Conservation (phyloP, 371 early-diverging fungal species). For the Mortierella sp. region DNA sequence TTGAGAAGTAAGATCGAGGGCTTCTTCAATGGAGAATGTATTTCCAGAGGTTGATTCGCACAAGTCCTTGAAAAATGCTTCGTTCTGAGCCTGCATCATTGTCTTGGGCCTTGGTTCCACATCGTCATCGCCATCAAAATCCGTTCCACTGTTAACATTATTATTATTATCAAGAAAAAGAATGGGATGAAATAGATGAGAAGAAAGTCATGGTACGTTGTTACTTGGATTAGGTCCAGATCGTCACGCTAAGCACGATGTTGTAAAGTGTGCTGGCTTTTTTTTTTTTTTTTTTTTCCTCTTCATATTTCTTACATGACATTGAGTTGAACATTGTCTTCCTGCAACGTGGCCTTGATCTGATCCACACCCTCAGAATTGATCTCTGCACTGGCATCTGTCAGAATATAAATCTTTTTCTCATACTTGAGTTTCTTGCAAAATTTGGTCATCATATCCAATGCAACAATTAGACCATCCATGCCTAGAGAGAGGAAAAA, state of each 20-base stretch:
- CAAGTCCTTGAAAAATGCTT: slow-evolving; percentile 55
- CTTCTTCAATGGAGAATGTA: slow-evolving; percentile 60
- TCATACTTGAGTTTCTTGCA: slow-evolving; percentile 72
- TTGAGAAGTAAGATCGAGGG: slow-evolving; percentile 55
- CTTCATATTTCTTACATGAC: slow-evolving; percentile 62
- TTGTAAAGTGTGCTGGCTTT: slow-evolving; percentile 59
- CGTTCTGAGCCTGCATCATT: slow-evolving; percentile 49
- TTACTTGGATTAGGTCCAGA: too few species aligned
- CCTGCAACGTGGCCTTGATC: slow-evolving; percentile 54
- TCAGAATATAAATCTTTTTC: slow-evolving; percentile 72
- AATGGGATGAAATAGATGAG: background rate
- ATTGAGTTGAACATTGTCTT: slow-evolving; percentile 59
- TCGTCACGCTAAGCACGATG: too few species aligned
- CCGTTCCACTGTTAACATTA: slow-evolving; percentile 23
- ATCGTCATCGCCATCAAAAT: slow-evolving; percentile 31
- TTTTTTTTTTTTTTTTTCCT: too few species aligned
- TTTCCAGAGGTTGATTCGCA: slow-evolving; percentile 39
- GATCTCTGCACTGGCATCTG: slow-evolving; percentile 64
- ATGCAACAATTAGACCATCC: slow-evolving; percentile 74
- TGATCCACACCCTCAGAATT: slow-evolving; percentile 59
- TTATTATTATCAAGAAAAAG: background rate
- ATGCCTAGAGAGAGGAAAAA: slow-evolving; percentile 52
- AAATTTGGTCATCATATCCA: slow-evolving; percentile 62
- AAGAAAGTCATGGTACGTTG: too few species aligned
- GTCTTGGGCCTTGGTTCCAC: slow-evolving; percentile 19